A percentile compares a stretch with the other conserved stretches of the same genome.
Evolutionary conservation across 2,329 filamentous ascomycete genomes (phyloP).

Genomic region (Claviceps arundinis): DNA sequence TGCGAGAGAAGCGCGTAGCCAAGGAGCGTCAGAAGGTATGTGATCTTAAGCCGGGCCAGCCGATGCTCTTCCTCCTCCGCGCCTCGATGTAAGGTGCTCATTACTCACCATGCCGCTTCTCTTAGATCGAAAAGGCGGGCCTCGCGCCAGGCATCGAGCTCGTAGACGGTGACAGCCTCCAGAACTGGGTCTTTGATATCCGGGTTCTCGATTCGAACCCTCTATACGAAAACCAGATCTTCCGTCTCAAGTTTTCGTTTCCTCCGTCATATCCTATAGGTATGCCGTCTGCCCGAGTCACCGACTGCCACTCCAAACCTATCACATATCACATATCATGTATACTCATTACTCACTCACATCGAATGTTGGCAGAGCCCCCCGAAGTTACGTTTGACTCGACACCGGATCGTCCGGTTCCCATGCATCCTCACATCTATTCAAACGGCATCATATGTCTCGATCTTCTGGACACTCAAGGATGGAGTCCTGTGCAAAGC

Average conservation of each 20-base stretch:
- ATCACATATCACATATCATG: background rate
- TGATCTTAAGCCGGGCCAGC: background rate
- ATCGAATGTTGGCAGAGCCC: slow-evolving; percentile 46
- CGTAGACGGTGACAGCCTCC: slow-evolving; percentile 60
- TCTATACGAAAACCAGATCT: slow-evolving; percentile 67
- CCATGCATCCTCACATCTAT: slow-evolving; percentile 95
- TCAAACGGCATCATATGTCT: slow-evolving; percentile 98
- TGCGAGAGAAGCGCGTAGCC: slow-evolving; percentile 16
- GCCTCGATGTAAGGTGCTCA: background rate
- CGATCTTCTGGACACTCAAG: slow-evolving; percentile 73
- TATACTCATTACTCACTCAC: slow-evolving; percentile 1
- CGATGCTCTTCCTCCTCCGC: background rate
- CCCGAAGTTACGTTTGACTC: slow-evolving; percentile 86
- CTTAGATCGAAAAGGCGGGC: slow-evolving; percentile 38
- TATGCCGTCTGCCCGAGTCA: slow-evolving; percentile 24
- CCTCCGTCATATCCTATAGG: slow-evolving; percentile 78
- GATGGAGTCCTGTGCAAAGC: slow-evolving; percentile 94
- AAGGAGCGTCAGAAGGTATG: slow-evolving; percentile 18
- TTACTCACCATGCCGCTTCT: slow-evolving; percentile 9
- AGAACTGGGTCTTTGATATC: slow-evolving; percentile 86
- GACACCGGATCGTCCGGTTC: slow-evolving; percentile 54
- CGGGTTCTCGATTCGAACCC: slow-evolving; percentile 82
- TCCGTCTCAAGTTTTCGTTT: slow-evolving; percentile 80
- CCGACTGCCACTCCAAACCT: background rate
- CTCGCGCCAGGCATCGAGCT: slow-evolving; percentile 62